Evolutionary conservation across 495 filamentous ascomycete species (phyloP), one percentile per base, ranked within the genome.

Genomic region (Durotheca rogersii): DNA sequence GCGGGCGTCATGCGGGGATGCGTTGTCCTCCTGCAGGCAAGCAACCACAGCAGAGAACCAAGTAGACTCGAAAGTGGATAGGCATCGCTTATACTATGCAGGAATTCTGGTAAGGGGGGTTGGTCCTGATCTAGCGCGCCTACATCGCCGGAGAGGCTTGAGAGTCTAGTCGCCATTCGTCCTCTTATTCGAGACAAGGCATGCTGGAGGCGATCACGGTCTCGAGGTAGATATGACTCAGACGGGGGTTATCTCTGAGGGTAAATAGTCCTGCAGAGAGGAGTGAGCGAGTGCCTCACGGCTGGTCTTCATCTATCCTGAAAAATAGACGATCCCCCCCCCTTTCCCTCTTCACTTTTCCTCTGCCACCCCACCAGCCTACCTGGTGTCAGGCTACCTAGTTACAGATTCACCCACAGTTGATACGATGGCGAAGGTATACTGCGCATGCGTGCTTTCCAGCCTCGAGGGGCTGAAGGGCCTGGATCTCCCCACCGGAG

Each of bases 11-110:
- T 56, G 53, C 53, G 42, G 25, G 53, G 33, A 33, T 56, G 53
- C 33, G 53, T 56, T 56, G 53, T 56, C 50, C 45, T 45, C 39
- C 53, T 50, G 53, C 53, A 50, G 37, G 38, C 44, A 38, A 16
- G 44, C 27, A 34, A 33, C 12, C 38, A 31, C 30, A 15, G 11
- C 12, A 23, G 29, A 31, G 42, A 31, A 31, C 43, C 51, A 54
- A 54, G 37, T 35, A 38, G 37, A 38, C 43, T 17, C n/a, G n/a
- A 33, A 20, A 9, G 35, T 41, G 36, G 19, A 45, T 6, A 23
- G 29, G 23, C 36, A 42, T 37, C 42, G 42, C 31, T 19, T n/a
- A n/a, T n/a, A n/a, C n/a, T n/a, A n/a, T n/a, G n/a, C n/a, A n/a
- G n/a, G n/a, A n/a, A n/a, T n/a, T n/a, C n/a, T n/a, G n/a, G n/a